A percentile compares a stretch with the other conserved stretches of the same genome.
These are phyloP conservation scores for Sutorius australiensis DNA, from an alignment of 768 basidiomycete species.

Conservation along the genomic window DNA sequence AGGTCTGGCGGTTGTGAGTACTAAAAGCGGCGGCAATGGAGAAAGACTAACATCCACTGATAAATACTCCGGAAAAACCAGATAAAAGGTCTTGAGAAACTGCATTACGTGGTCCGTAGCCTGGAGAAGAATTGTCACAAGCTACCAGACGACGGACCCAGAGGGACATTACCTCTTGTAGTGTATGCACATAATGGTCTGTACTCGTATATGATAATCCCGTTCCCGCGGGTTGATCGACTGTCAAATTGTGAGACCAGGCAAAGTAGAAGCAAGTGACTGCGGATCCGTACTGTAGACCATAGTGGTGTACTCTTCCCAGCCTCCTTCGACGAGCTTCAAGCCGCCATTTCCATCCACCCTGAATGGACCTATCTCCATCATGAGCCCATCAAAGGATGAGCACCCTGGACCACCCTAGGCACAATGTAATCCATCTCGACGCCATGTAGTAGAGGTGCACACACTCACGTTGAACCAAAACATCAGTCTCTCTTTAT, in stretches of 20 bases:
- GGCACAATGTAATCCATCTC: background rate
- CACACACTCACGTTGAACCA: conserved; percentile 85
- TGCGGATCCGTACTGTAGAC: conserved; percentile 68
- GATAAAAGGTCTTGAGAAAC: conserved; percentile 86
- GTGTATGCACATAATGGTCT: conserved; percentile 76
- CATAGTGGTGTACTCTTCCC: conserved; percentile 96
- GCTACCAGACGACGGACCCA: background rate
- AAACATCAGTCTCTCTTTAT: conserved; percentile 85
- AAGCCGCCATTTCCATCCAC: conserved; percentile 71
- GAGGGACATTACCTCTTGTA: conserved; percentile 52
- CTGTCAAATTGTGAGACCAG: conserved; percentile 40
- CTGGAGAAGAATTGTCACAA: conserved; percentile 35
- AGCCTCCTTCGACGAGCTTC: conserved; percentile 77
- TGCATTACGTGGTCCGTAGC: conserved; percentile 73
- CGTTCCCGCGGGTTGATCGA: conserved; percentile 97
- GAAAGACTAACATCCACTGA: conserved; percentile 67
- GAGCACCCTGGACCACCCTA: conserved; percentile 97
- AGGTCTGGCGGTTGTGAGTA: conserved; percentile 60
- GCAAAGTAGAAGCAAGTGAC: background rate
- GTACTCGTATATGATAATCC: conserved; percentile 90
- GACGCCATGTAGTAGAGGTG: background rate
- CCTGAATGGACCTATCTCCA: conserved; percentile 96
- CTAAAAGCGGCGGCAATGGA: background rate
- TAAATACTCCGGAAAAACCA: conserved; percentile 85
- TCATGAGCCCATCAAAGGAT: conserved; percentile 94